Conservation (phyloP, 805 yeast genomes). For the Candida maris region DNA sequence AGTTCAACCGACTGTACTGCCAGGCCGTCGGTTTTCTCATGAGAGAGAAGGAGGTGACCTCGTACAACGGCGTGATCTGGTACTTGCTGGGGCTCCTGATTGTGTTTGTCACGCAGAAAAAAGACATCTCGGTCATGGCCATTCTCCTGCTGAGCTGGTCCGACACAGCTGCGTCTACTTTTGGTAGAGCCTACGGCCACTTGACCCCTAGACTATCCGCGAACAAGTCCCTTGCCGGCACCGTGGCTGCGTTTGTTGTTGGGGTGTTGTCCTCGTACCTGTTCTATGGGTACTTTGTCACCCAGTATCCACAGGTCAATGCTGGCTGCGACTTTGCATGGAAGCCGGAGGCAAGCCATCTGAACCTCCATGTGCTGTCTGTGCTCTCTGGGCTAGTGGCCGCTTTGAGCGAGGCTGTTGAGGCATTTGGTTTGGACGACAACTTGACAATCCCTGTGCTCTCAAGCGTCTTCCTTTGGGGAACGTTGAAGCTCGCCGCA, state of each 20-base stretch:
- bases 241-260: slow-evolving; percentile 74
- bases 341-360: slow-evolving; percentile 54
- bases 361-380: slow-evolving; percentile 53
- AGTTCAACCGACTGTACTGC: slow-evolving; percentile 67
- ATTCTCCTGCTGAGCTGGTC: slow-evolving; percentile 90
- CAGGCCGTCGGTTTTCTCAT: slow-evolving; percentile 71
- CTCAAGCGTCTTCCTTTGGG: slow-evolving; percentile 59
- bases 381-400: slow-evolving; percentile 75
- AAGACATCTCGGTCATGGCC: slow-evolving; percentile 76
- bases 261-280: slow-evolving; percentile 67
- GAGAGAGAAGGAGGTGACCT: slow-evolving; percentile 74
- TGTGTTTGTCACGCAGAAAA: slow-evolving; percentile 66
- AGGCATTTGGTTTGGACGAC: slow-evolving; percentile 76
- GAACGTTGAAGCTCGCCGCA: slow-evolving; percentile 18
- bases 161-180: slow-evolving; percentile 93
- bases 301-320: slow-evolving; percentile 54
- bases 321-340: slow-evolving; percentile 54
- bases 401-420: slow-evolving; percentile 81
- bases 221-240: slow-evolving; percentile 86
- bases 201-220: slow-evolving; percentile 73
- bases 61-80: slow-evolving; percentile 84
- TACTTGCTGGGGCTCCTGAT: slow-evolving; percentile 74
- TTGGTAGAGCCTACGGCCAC: slow-evolving; percentile 84
- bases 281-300: slow-evolving; percentile 72
- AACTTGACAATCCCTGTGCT: slow-evolving; percentile 91